These are phyloP conservation scores for Prinsepia uniflora DNA, from an alignment of 306 rosid species.

Conservation along the genomic window DNA sequence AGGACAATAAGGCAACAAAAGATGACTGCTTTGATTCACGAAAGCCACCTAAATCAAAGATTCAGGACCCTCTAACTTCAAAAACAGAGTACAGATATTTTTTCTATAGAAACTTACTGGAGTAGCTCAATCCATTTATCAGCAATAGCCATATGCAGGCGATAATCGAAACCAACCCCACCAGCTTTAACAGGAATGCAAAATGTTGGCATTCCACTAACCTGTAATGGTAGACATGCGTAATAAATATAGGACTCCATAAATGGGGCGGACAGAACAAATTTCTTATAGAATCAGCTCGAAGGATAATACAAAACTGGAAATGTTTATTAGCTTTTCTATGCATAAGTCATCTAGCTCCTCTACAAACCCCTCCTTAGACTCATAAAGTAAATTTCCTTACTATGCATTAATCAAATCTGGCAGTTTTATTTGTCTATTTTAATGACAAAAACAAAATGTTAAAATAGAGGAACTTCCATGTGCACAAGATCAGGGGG, in stretches of 20 bases:
- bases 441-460: not conserved
- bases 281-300: not conserved
- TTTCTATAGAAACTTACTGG: conserved; percentile 45
- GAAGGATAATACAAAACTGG: not conserved
- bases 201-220: conserved; percentile 97
- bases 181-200: conserved; percentile 83
- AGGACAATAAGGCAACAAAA: conserved; percentile 1
- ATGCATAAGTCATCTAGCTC: not conserved
- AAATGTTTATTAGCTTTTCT: not conserved
- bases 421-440: not conserved
- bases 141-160: conserved; percentile 94
- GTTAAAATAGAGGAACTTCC: not conserved
- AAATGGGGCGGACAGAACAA: not conserved
- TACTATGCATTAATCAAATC: not conserved
- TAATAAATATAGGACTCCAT: not conserved
- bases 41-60: conserved; percentile 1
- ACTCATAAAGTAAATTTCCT: not conserved
- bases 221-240: conserved; percentile 50
- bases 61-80: not conserved
- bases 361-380: not conserved
- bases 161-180: conserved; percentile 92
- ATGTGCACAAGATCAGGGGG: not conserved
- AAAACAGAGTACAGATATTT: not conserved
- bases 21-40: not conserved
- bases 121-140: conserved; percentile 99